A percentile compares a stretch with the other conserved stretches of the same genome.
Conservation (phyloP, 2,329 filamentous ascomycete species). For the Botryotinia globosa region DNA sequence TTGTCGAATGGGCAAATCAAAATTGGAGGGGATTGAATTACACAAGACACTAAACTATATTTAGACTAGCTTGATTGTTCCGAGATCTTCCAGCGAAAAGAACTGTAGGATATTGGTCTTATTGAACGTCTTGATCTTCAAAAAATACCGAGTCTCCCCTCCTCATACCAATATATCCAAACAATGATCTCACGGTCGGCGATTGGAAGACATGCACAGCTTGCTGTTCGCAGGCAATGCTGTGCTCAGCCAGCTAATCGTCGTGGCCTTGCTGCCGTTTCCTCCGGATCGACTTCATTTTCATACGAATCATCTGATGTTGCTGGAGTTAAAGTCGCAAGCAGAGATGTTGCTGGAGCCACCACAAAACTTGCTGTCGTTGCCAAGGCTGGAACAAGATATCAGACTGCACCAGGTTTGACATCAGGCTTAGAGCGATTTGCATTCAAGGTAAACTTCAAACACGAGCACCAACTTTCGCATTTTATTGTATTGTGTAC, state of each 20-base stretch:
- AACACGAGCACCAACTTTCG: slow-evolving; percentile 21
- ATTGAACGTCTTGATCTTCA: slow-evolving; percentile 14
- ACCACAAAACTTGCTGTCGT: slow-evolving; percentile 90
- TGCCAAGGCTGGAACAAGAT: slow-evolving; percentile 90
- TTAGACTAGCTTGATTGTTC: slow-evolving; percentile 12
- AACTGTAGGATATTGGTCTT: slow-evolving; percentile 23
- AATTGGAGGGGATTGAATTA: slow-evolving; percentile 12
- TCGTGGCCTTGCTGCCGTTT: slow-evolving; percentile 61
- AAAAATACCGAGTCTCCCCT: slow-evolving; percentile 26
- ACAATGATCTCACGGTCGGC: slow-evolving; percentile 67
- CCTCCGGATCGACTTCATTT: slow-evolving; percentile 69
- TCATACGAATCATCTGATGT: slow-evolving; percentile 85
- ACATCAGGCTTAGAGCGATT: slow-evolving; percentile 89
- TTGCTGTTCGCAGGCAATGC: slow-evolving; percentile 58
- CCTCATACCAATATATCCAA: slow-evolving; percentile 43
- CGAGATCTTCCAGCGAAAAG: slow-evolving; percentile 26
- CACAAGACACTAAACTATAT: not conserved
- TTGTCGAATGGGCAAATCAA: slow-evolving; percentile 10
- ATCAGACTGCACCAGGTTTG: slow-evolving; percentile 84
- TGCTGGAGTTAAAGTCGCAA: slow-evolving; percentile 83
- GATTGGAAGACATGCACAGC: slow-evolving; percentile 61
- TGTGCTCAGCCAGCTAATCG: slow-evolving; percentile 54
- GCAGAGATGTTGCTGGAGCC: slow-evolving; percentile 82
- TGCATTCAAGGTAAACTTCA: slow-evolving; percentile 79
- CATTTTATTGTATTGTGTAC: not conserved